Base-by-base conservation (phyloP, 176 grass and related monocot genomes). In the Tuctoria greenei region DNA sequence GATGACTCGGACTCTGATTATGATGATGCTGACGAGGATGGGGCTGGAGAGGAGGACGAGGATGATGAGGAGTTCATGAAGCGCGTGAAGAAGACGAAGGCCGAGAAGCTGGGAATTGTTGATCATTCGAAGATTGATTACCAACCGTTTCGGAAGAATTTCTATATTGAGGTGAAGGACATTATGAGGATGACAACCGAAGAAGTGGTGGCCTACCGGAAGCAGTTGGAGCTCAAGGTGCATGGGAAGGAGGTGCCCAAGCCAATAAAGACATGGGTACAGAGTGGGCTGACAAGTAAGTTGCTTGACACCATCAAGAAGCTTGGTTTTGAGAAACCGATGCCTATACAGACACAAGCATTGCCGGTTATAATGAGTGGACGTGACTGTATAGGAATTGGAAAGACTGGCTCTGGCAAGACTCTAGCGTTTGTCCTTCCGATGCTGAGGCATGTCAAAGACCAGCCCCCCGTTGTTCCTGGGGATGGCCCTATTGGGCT, bases 41-140 rank as follows among this genome's bases (percentile, higher is more conserved):
- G 84, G 41, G 75, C 52, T 35, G 79, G 74, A 40, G 61, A 66
- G 21, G 89, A 94, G 12, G 95, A 98, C 73, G 91, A 92, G 84
- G 79, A 94, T 49, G 95, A 94, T 66, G 95, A 89, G 9, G 89
- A 98, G 37, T 98, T 98, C 77, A 84, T 98, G 77, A 94, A 94
- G 77, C 88, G 91, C 35, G 95, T 98, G 25, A 94, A 92, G 85
- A 98, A 98, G 75, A 98, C 95, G 4, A 94, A 98, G 92, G 89
- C 54, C 2, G 95, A 98, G 50, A 98, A 98, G 71, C 76, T 98
- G 45, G 88, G 85, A 17, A 86, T 98, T 63, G 91, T 94, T 41
- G 91, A 98, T 64, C 91, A 98, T 82, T 98, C 95, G 3, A 98
- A 98, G 90, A 94, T 98, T 72, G 79, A 92, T 17, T 98, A 98